Conservation (phyloP, 1,284 basidiomycete species). For the Ganoderma lucidum region DNA sequence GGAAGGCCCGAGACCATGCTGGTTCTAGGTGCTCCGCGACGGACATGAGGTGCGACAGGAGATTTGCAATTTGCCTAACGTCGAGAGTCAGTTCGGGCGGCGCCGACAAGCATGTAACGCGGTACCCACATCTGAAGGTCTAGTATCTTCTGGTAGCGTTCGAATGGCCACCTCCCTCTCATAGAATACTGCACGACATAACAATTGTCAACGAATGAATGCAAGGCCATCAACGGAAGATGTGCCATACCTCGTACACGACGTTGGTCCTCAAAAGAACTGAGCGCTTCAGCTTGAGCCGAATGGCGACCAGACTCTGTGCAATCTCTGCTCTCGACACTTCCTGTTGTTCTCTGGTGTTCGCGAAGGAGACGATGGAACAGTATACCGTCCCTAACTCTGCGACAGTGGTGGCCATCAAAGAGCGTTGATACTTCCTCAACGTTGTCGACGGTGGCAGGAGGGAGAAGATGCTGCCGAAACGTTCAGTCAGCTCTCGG, state of each 20-base stretch:
- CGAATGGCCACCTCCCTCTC: slow-evolving; percentile 71
- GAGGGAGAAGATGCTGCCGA: slow-evolving; percentile 66
- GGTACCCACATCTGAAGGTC: slow-evolving; percentile 66
- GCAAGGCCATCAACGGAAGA: background rate
- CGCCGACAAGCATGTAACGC: slow-evolving; percentile 32
- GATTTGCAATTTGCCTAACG: slow-evolving; percentile 64
- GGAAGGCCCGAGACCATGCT: slow-evolving; percentile 78
- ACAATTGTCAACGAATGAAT: background rate
- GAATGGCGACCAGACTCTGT: slow-evolving; percentile 66
- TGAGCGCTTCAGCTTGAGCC: slow-evolving; percentile 69
- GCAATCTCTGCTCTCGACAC: slow-evolving; percentile 60
- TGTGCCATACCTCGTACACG: slow-evolving; percentile 64
- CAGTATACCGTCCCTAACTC: slow-evolving; percentile 75
- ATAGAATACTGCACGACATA: slow-evolving; percentile 62
- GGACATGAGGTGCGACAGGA: slow-evolving; percentile 70
- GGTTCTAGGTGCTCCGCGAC: slow-evolving; percentile 72
- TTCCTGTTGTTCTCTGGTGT: slow-evolving; percentile 50
- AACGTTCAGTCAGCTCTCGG: background rate
- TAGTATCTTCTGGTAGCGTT: slow-evolving; percentile 70
- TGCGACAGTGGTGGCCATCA: slow-evolving; percentile 66
- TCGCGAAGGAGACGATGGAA: slow-evolving; percentile 70
- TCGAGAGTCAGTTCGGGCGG: slow-evolving; percentile 13
- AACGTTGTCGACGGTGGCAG: slow-evolving; percentile 77
- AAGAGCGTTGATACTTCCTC: slow-evolving; percentile 68
- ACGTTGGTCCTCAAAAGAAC: slow-evolving; percentile 63